Base-by-base conservation (phyloP, 192 early-diverging fungal genomes). In the Rhizophagus clarus region DNA sequence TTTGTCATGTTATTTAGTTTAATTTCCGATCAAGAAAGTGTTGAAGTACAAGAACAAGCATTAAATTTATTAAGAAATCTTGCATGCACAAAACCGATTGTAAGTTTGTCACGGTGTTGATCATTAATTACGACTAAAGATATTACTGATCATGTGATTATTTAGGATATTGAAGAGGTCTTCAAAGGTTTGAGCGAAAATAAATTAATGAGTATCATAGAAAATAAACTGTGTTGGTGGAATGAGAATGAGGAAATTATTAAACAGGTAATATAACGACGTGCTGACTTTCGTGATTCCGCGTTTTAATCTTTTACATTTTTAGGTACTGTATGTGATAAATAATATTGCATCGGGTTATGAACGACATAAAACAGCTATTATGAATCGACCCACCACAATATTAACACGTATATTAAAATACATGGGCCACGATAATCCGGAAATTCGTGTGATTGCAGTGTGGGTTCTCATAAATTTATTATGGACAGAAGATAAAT, bases 381-480 rank as follows among this genome's bases (percentile, higher is more conserved):
- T 95, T 10, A 90, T 95, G 84, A 85, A 82, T 61, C 82, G 89
- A 28, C 80, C 86, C 20, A 81, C 86, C 20, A 81, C 79, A 1
- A 86, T 92, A 47, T 60, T 92, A 14, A 82, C 85, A n/a, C 82
- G 81, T 26, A 81, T 92, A 24, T 67, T 87, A 8, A 81, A 77
- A n/a, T 82, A 85, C 72, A 86, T 90, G 86, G 83, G 77, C 1
- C 92, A 95, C 78, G 83, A 88, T 0, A 87, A 86, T 34, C 77
- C 89, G 22, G 66, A 84, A 24, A 87, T 95, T 42, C 90, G 93
- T 4, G 79, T 92, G 3, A 92, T 88, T 3, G 87, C 92, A 15
- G 82, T 89, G 24, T 96, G 92, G 93, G 88, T 88, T 79, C 83
- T 94, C 32, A 93, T 94, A 61, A 96, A 95, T 81, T 80, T 93